phyloP scores from a whole-genome alignment of 371 early-diverging fungal genomes.

The Dinochytrium kinnereticum region DNA sequence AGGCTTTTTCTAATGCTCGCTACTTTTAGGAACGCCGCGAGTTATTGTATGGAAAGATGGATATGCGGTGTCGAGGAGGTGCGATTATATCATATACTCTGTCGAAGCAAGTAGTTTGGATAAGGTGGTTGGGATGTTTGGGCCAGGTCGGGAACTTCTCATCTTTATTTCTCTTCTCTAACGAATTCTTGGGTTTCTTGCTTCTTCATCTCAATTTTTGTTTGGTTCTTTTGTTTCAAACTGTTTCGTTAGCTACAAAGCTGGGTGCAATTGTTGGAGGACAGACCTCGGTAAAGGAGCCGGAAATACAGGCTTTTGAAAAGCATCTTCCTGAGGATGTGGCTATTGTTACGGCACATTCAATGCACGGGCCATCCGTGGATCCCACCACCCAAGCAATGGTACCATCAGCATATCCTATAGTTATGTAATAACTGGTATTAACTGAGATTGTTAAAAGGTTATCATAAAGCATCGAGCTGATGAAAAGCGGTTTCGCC shows the following conservation, averaged over 20 bases:
- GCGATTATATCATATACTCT: conserved; percentile 92
- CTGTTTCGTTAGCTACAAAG: conserved; percentile 73
- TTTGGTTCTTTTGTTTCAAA: background rate
- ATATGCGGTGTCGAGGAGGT: conserved; percentile 77
- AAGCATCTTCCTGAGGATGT: conserved; percentile 85
- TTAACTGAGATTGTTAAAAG: no score
- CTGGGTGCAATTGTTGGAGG: conserved; percentile 79
- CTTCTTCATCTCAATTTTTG: no score
- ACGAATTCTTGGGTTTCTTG: background rate
- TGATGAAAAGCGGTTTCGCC: conserved; percentile 63
- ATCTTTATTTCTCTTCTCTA: no score
- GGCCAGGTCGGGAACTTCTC: conserved; percentile 70
- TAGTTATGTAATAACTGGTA: no score
- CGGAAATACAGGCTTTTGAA: conserved; percentile 90
- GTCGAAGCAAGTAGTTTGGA: conserved; percentile 91
- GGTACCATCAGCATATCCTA: no score
- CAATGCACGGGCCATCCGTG: conserved; percentile 94
- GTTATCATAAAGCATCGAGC: conserved; percentile 79
- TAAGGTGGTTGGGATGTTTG: conserved; percentile 79
- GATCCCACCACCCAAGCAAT: conserved; percentile 53
- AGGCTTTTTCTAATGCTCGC: background rate
- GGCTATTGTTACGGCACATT: conserved; percentile 92
- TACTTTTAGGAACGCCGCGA: conserved; percentile 49
- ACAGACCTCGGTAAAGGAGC: conserved; percentile 92
- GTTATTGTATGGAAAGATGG: conserved; percentile 82